Evolutionary conservation across 1,284 basidiomycete species (phyloP), one percentile per base, ranked within the genome.

Genomic region (Takashimella tepidaria): DNA sequence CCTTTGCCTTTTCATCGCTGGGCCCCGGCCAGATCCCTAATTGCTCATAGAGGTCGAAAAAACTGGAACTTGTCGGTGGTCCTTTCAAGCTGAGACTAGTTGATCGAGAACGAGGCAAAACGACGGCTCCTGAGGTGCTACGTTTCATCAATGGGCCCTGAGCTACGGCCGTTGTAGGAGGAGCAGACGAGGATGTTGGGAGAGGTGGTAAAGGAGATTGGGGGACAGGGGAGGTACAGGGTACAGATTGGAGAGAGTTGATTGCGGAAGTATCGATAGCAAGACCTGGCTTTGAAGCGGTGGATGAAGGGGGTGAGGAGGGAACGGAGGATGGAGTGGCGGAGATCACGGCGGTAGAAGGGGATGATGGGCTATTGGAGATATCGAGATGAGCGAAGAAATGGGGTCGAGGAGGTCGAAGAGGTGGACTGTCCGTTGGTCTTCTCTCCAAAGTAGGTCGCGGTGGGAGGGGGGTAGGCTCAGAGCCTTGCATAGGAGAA

Each of bases 21-120:
- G 31, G 10, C 31, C 31, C 31, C 1, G 72, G 72, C 63, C 64
- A 68, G 25, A 74, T 70, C 3, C 71, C 72, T 1, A 74, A 59
- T 49, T 73, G 69, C 50, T 67, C 62, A 53, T 73, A 74, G 23
- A 74, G 55, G 47, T 74, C 69, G 53, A 67, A 69, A 59, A 74
- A 74, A 43, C 61, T 54, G 27, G 68, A 68, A 46, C 63, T 67
- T n/a, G 68, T 68, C 2, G 63, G 69, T 10, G 64, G 66, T 13
- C 64, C 56, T 40, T 62, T 61, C 23, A 68, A 51, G 20, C 58
- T 63, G 65, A 70, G 67, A 49, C 66, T 67, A 10, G 68, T 67
- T 22, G 68, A 68, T 37, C 65, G 43, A 11, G 63, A 66, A 6
- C 66, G 57, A 16, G 67, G 66, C 21, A 68, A 50, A 2, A 68